Evolutionary conservation across 1,284 basidiomycete genomes (phyloP), one percentile per base, ranked within the genome.

Genomic region (Irpex sp.): DNA sequence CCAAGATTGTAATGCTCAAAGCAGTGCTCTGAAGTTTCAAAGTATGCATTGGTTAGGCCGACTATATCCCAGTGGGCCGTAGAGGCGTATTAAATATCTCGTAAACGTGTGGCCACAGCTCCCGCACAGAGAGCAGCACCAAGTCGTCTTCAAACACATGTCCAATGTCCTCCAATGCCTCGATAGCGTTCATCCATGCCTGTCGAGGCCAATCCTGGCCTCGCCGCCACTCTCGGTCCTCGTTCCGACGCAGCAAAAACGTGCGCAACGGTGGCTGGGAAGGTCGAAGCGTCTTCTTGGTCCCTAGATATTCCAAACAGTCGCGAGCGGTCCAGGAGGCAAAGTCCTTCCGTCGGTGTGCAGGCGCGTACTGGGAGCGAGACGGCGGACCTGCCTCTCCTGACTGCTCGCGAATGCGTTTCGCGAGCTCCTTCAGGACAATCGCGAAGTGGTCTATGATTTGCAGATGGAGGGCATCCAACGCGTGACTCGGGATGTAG

Each of bases 181-280:
- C 69, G 64, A 89, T 72, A 36, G 76, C 82, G 31, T 81, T 77
- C 64, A 80, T 75, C 89, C 91, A 92, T 67, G 86, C 87, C 59
- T 78, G 76, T 59, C 81, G 77, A 13, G 87, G 79, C 90, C 90
- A 92, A 66, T 92, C 88, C 69, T 85, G 83, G 4, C 89, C 90
- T 31, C 81, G 74, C 48, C 86, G 79, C 36, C 82, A 81, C 0
- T 86, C 87, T 26, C 64, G 69, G 34, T 73, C 74, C 49, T 76
- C 70, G 65, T 82, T 82, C 59, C 84, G 80, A 61, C 76, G 74
- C 58, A 76, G 78, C 61, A 89, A 73, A 72, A 91, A 88, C 51
- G 84, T 70, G 8, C 79, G 74, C 36, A 87, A 83, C 40, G 77
- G 79, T 17, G 76, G 77, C n/a, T 64, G 64, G 58, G 71, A 70